Conservation (phyloP, 1,284 basidiomycete species). For the Apiotrichum domesticum region DNA sequence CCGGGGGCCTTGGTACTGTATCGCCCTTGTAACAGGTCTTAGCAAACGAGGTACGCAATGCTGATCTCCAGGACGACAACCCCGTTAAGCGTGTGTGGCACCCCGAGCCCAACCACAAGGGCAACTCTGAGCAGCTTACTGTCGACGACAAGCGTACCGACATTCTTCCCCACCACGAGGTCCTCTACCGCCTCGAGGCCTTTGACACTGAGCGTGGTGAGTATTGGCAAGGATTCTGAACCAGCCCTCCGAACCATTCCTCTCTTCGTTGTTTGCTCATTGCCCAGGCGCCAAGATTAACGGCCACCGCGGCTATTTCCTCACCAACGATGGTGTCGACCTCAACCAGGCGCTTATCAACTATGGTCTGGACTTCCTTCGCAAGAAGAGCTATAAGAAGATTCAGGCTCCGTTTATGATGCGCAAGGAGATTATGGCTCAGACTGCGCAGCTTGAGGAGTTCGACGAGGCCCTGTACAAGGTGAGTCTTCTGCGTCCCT, state of each 20-base stretch:
- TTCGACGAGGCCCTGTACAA: slow-evolving; percentile 99
- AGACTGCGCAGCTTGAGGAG: slow-evolving; percentile 94
- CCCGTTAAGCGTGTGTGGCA: slow-evolving; percentile 74
- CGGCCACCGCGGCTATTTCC: slow-evolving; percentile 94
- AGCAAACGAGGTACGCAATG: too few species aligned
- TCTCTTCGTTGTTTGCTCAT: too few species aligned
- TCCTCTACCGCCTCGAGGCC: slow-evolving; percentile 83
- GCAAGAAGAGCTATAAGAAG: slow-evolving; percentile 79
- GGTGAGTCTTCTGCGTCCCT: slow-evolving; percentile 46
- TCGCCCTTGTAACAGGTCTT: too few species aligned
- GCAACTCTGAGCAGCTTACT: slow-evolving; percentile 46
- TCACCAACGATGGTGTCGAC: slow-evolving; percentile 92
- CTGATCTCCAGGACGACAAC: slow-evolving; percentile 71
- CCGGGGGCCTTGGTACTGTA: too few species aligned
- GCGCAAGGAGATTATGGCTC: slow-evolving; percentile 95
- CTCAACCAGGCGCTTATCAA: slow-evolving; percentile 94
- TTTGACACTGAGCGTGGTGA: slow-evolving; percentile 89
- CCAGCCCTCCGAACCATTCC: too few species aligned
- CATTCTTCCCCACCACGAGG: slow-evolving; percentile 94
- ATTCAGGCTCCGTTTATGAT: slow-evolving; percentile 98
- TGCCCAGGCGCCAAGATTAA: slow-evolving; percentile 63
- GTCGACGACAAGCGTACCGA: slow-evolving; percentile 57
- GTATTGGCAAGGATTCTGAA: slow-evolving; percentile 34
- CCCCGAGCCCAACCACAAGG: slow-evolving; percentile 64
- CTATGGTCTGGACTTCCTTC: slow-evolving; percentile 90